Base-by-base conservation (phyloP, 768 basidiomycete genomes). In the Suillus brevipes region DNA sequence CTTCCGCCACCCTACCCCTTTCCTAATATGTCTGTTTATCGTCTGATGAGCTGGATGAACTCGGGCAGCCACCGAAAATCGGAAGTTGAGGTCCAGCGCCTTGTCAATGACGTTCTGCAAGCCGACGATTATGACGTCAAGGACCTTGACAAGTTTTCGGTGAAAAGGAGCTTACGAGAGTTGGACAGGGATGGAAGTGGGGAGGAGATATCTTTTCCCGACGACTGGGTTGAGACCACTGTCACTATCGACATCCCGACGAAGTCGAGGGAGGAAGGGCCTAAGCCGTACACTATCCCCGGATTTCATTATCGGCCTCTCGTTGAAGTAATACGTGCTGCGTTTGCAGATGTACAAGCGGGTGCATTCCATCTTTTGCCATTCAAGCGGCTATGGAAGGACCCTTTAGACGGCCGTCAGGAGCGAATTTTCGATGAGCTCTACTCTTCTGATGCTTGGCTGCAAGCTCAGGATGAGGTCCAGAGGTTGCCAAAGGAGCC, bases 321-420 rank as follows among this genome's bases (percentile, higher is more conserved):
- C 0, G 50, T 66, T 2, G 55, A 64, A 1, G 67, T 72, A 1
- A 65, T 74, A 31, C 34, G 61, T 0, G 55, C 65, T 0, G 69
- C 64, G 4, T 68, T 71, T 20, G 2, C 60, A 1, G 65, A 71
- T 7, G 38, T 37, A 0, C 16, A 31, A 0, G 20, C 67, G 0
- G 67, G 64, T 31, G 12, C 20, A 9, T 72, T 76, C 50, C 72
- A 76, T 63, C 65, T 71, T 7, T 66, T 56, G 0, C 74, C 73
- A 0, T 74, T 72, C 68, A 68, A 69, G 23, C 65, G 65, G 2
- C 61, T 63, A 13, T 70, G 67, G 65, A 47, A 61, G 14, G 25
- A 52, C 2, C 65, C 64, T 0, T 20, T 61, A 16, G 59, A 45
- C 28, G 67, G 31, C 31, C 31, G 31, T 31, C 31, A 31, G 31